Conservation (phyloP, 202 grass and related monocot genomes). For the Saccharum hybrid region DNA sequence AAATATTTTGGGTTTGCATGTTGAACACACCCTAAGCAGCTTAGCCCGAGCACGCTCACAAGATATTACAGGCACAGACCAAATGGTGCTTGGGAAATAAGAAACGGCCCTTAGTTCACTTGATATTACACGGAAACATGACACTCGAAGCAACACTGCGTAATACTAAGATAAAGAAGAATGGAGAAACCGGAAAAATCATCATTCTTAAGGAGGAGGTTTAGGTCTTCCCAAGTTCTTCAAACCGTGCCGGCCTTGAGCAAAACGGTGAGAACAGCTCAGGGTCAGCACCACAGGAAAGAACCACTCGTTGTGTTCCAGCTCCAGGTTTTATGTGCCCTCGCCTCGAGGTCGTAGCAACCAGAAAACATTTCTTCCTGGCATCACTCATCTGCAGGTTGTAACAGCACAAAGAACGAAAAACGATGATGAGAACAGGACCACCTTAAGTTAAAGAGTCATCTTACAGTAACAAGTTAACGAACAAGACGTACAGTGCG, state of each 20-base stretch:
- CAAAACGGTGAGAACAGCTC: neutral
- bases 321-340: neutral
- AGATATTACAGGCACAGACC: slow-evolving; percentile 35
- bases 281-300: neutral
- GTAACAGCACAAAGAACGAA: neutral
- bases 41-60: neutral
- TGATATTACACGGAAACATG: neutral
- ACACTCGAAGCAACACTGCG: neutral
- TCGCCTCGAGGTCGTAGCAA: neutral
- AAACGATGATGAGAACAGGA: neutral
- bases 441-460: neutral
- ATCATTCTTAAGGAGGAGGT: neutral
- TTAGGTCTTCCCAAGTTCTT: neutral
- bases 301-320: neutral
- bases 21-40: too few relatives aligned
- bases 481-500: neutral
- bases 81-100: neutral
- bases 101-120: neutral
- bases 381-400: slow-evolving; percentile 47
- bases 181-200: neutral
- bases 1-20: too few relatives aligned
- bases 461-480: neutral
- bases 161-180: neutral
- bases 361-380: neutral
- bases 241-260: neutral